Evolutionary conservation across 2,329 filamentous ascomycete genomes (phyloP), one percentile per base, ranked within the genome.

Genomic region (Aureobasidium melanogenum): DNA sequence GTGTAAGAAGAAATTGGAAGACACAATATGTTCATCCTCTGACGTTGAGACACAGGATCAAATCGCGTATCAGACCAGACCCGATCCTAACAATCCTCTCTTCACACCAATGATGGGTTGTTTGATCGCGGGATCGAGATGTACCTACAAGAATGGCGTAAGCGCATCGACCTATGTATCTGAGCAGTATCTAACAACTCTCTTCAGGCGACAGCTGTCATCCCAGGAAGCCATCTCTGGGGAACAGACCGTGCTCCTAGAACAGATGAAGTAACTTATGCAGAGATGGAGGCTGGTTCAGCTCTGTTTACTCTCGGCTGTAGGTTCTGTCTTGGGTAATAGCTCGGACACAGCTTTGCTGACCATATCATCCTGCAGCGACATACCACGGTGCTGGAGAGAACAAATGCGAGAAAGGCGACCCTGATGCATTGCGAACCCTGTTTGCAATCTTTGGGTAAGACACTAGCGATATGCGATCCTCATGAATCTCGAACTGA

Each of bases 371-470:
- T 19, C 8, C 2, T 15, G 17, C 38, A 55, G 51, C 51, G n/a
- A 55, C 38, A 30, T 55, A 55, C n/a, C 51, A 55, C 12, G 51
- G 51, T 43, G 51, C 51, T 9, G 51, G 51, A 30, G 51, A 55
- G 38, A 55, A 55, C 51, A 55, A 44, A 24, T 43, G 51, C 14
- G 51, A 7, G 22, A 55, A 44, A 8, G 28, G 44, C n/a, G 51
- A 55, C 19, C 51, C 51, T 10, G 51, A 55, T 26, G 51, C 51
- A 32, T n/a, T 55, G 26, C 24, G 51, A 3, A 55, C 51, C 7
- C 38, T 55, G 17, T 55, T 55, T 28, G 51, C 51, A 10, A 17
- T 41, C 3, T 55, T 55, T 32, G 51, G 36, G 51, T 55, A 32
- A 44, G 51, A 22, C 8, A 17, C 1, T 6, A 44, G 22, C 14